These are phyloP conservation scores for Penicillium silybi DNA, from an alignment of 495 filamentous ascomycete genomes.

Conservation along the genomic window DNA sequence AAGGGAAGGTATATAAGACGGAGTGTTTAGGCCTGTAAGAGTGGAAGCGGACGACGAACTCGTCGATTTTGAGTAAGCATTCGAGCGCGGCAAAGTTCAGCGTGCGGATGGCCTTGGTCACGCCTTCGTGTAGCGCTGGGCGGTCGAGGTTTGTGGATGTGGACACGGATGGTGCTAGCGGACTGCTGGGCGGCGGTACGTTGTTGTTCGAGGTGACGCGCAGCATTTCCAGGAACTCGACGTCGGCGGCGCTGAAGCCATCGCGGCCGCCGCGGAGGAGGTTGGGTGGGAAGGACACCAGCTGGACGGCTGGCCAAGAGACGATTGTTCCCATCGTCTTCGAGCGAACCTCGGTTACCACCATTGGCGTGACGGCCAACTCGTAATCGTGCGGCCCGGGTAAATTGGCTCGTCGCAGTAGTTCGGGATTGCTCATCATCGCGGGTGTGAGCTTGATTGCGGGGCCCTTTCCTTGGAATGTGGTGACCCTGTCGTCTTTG, in stretches of 20 bases:
- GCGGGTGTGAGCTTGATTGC: background rate
- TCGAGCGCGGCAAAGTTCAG: slow-evolving; percentile 27
- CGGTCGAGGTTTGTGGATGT: slow-evolving; percentile 18
- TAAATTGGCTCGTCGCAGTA: background rate
- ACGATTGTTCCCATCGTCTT: background rate
- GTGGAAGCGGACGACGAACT: slow-evolving; percentile 27
- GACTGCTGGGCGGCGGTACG: background rate
- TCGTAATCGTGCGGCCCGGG: slow-evolving; percentile 14
- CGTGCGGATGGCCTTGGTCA: slow-evolving; percentile 29
- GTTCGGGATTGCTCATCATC: background rate
- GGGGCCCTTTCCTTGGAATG: slow-evolving; percentile 17
- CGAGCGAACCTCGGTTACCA: slow-evolving; percentile 15
- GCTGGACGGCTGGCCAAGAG: slow-evolving; percentile 12
- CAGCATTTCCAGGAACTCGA: slow-evolving; percentile 32
- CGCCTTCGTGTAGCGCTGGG: slow-evolving; percentile 31
- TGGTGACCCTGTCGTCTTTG: slow-evolving; percentile 4
- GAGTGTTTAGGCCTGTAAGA: background rate
- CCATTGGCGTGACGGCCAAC: slow-evolving; percentile 22
- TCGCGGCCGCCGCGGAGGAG: slow-evolving; percentile 23
- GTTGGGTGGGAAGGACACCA: slow-evolving; percentile 23
- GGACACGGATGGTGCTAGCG: background rate
- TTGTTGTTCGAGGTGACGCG: slow-evolving; percentile 28
- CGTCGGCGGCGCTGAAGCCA: slow-evolving; percentile 14
- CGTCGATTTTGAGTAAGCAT: slow-evolving; percentile 40
- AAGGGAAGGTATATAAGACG: slow-evolving; percentile 22